phyloP scores from a whole-genome alignment of 805 yeast genomes.

The Kluyveromyces nonfermentans region DNA sequence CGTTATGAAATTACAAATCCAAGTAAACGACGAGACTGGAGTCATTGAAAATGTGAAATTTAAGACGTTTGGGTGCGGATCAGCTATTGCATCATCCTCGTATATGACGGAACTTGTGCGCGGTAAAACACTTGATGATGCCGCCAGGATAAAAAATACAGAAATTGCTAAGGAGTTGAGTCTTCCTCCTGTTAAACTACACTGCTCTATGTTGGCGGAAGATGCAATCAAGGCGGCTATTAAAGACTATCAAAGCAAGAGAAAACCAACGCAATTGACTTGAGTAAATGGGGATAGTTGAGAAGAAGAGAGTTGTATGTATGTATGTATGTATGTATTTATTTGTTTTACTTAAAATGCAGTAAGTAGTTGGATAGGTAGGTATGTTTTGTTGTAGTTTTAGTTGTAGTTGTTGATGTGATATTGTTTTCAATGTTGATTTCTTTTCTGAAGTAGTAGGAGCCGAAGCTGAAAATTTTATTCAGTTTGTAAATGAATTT shows the following conservation, averaged over 20 bases:
- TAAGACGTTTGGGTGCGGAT: conserved; percentile 98
- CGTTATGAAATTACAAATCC: conserved; percentile 94
- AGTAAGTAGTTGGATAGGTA: no score
- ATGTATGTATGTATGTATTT: not conserved
- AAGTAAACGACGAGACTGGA: conserved; percentile 86
- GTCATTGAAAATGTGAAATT: conserved; percentile 90
- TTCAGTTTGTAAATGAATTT: not conserved
- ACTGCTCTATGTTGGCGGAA: conserved; percentile 97
- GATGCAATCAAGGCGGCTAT: conserved; percentile 97
- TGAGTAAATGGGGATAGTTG: no score
- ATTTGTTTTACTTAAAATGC: no score
- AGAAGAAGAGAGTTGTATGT: no score
- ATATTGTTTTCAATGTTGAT: no score
- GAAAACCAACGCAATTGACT: conserved; percentile 29
- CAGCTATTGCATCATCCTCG: conserved; percentile 93
- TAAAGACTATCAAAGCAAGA: conserved; percentile 85
- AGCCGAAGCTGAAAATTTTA: not conserved
- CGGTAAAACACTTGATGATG: conserved; percentile 92
- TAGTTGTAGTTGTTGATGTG: no score
- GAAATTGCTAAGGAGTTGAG: conserved; percentile 90
- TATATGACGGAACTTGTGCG: conserved; percentile 92
- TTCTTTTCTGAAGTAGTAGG: not conserved
- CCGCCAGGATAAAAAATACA: conserved; percentile 85
- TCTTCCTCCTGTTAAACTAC: conserved; percentile 94
- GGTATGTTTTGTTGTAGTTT: no score